phyloP scores from a whole-genome alignment of 129 eudicot genomes.

The Smallanthus sonchifolius region DNA sequence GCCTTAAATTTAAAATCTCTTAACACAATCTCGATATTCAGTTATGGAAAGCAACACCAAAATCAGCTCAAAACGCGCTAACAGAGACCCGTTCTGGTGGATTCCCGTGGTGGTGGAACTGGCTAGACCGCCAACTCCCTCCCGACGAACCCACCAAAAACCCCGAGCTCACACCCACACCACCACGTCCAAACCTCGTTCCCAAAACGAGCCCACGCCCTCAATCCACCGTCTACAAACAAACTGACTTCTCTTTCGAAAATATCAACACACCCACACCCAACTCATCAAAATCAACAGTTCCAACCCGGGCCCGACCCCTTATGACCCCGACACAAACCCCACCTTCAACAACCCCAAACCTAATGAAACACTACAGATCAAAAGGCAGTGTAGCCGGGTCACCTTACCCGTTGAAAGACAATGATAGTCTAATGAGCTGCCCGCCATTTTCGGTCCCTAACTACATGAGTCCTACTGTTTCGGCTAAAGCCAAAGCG shows the following conservation, averaged over 20 bases:
- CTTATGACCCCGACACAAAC: conserved; percentile 49
- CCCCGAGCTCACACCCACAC: conserved; percentile 41
- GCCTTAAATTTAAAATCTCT: neutral
- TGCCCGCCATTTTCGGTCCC: conserved; percentile 96
- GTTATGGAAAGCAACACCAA: conserved; percentile 74
- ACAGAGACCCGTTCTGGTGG: conserved; percentile 57
- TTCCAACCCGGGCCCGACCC: conserved; percentile 35
- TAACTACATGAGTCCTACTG: conserved; percentile 84
- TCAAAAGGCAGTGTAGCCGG: conserved; percentile 38
- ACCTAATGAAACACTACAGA: conserved; percentile 36
- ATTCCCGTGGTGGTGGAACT: conserved; percentile 98
- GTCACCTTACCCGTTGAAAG: conserved; percentile 54
- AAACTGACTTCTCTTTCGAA: conserved; percentile 24
- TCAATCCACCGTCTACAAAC: conserved; percentile 34
- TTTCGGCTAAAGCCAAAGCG: conserved; percentile 84
- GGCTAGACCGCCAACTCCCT: conserved; percentile 79
- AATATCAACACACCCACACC: conserved; percentile 58
- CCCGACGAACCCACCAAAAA: conserved; percentile 35
- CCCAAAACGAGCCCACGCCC: conserved; percentile 48
- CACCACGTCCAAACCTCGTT: conserved; percentile 46
- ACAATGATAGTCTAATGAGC: conserved; percentile 87
- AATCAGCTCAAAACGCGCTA: conserved; percentile 43
- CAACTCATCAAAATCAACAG: conserved; percentile 50
- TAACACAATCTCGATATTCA: conserved; percentile 13
- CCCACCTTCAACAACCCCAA: conserved; percentile 48